Conservation (phyloP, 2,329 filamentous ascomycete genomes). For the Talaromyces sp. region DNA sequence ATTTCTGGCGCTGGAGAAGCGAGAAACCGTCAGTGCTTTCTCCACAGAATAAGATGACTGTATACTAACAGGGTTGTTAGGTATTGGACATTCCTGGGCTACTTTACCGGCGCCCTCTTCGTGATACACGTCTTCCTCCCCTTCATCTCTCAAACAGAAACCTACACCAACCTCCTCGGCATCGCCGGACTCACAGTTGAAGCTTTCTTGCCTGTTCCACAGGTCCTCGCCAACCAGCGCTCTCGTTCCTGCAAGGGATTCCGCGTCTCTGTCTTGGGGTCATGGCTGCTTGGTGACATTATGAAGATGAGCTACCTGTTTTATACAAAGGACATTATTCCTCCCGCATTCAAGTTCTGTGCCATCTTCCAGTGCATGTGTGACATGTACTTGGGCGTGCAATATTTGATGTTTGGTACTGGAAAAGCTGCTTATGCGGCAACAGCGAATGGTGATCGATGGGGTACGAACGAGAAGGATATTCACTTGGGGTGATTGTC, state of each 20-base stretch:
- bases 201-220: conserved; percentile 47
- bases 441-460: conserved; percentile 26
- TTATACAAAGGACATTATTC: conserved; percentile 40
- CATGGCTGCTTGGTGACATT: conserved; percentile 48
- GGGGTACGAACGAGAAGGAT: conserved; percentile 35
- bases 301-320: conserved; percentile 53
- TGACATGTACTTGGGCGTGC: conserved; percentile 46
- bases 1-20: conserved; percentile 62
- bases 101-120: conserved; percentile 49
- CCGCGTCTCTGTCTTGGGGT: conserved; percentile 45
- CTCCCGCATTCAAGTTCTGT: conserved; percentile 48
- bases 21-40: conserved; percentile 48
- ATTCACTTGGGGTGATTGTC: conserved; percentile 36
- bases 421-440: conserved; percentile 26
- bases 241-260: conserved; percentile 49
- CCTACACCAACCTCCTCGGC: conserved; percentile 45
- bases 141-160: conserved; percentile 40
- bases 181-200: conserved; percentile 47
- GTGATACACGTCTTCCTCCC: conserved; percentile 53
- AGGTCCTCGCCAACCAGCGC: conserved; percentile 47
- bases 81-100: conserved; percentile 58
- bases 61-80: conserved; percentile 23
- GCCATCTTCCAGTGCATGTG: conserved; percentile 49
- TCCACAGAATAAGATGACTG: background rate
- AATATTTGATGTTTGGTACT: conserved; percentile 47